Evolutionary conservation across 192 early-diverging fungal genomes (phyloP).

Genomic region (Backusella parvicylindrica): DNA sequence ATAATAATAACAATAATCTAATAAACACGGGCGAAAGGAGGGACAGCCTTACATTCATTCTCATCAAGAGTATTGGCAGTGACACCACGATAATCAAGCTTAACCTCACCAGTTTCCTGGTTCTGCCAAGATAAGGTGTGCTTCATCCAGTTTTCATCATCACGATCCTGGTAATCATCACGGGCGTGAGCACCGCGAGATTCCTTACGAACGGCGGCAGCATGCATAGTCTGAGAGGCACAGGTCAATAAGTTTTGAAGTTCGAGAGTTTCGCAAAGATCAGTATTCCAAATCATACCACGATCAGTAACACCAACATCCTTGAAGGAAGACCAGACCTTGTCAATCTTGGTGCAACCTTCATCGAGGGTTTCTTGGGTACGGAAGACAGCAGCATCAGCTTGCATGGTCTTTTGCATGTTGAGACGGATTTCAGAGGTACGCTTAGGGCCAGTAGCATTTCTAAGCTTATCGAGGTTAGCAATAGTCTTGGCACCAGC

Average conservation of each 20-base stretch:
- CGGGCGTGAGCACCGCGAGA: slow-evolving; percentile 97
- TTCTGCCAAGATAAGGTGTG: slow-evolving; percentile 95
- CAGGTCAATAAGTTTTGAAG: slow-evolving; percentile 96
- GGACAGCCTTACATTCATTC: slow-evolving; percentile 89
- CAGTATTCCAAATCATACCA: slow-evolving; percentile 98
- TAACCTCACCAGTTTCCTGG: slow-evolving; percentile 70
- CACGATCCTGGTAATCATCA: slow-evolving; percentile 85
- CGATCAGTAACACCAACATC: slow-evolving; percentile 89
- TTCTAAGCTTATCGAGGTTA: slow-evolving; percentile 93
- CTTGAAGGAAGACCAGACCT: slow-evolving; percentile 74
- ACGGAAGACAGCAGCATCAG: slow-evolving; percentile 96
- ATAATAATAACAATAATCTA: slow-evolving; percentile 31
- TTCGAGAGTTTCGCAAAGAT: slow-evolving; percentile 94
- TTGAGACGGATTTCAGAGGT: slow-evolving; percentile 86
- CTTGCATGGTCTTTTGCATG: slow-evolving; percentile 99
- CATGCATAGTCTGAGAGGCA: slow-evolving; percentile 89
- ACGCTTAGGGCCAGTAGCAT: slow-evolving; percentile 70
- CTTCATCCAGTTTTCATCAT: slow-evolving; percentile 98
- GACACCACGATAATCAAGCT: slow-evolving; percentile 81
- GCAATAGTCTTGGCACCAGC: slow-evolving; percentile 88
- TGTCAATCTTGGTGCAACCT: slow-evolving; percentile 80
- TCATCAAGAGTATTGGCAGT: slow-evolving; percentile 83
- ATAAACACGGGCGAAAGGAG: slow-evolving; percentile 85
- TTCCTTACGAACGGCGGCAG: slow-evolving; percentile 92
- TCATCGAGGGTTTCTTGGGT: slow-evolving; percentile 85